phyloP scores from a whole-genome alignment of 441 rosid species.

The Jatropha podagrica region DNA sequence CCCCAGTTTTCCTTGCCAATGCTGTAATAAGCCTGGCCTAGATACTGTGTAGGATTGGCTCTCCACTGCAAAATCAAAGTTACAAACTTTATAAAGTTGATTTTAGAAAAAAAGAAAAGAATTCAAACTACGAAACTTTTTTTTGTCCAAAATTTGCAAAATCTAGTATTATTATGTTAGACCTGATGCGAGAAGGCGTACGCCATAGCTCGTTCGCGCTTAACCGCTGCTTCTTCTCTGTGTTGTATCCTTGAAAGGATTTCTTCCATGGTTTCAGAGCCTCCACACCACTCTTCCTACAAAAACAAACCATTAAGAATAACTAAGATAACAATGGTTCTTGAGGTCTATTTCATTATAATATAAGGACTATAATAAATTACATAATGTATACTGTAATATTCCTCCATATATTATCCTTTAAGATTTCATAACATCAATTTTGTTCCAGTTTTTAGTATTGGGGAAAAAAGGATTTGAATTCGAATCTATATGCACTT shows the following conservation, averaged over 20 bases:
- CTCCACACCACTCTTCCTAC: slow-evolving; percentile 80
- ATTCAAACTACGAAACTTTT: too few species aligned
- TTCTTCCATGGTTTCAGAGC: slow-evolving; percentile 76
- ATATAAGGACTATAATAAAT: too few species aligned
- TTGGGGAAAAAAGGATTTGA: too few species aligned
- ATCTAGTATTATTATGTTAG: too few species aligned
- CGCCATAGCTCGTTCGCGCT: slow-evolving; percentile 65
- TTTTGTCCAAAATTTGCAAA: too few species aligned
- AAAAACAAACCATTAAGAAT: background rate
- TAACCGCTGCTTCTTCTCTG: slow-evolving; percentile 69
- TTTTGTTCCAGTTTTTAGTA: too few species aligned
- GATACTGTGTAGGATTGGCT: slow-evolving; percentile 73
- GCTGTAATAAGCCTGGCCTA: slow-evolving; percentile 71
- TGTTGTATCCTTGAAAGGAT: slow-evolving; percentile 69
- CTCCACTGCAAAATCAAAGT: slow-evolving; percentile 54
- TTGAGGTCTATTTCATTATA: background rate
- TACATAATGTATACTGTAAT: too few species aligned
- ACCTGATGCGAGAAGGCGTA: slow-evolving; percentile 76
- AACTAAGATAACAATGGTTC: background rate
- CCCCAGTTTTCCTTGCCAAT: slow-evolving; percentile 75
- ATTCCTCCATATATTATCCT: too few species aligned
- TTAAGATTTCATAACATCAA: too few species aligned
- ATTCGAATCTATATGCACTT: too few species aligned
- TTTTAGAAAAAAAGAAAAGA: too few species aligned
- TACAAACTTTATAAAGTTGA: too few species aligned